Conservation (phyloP, 306 rosid genomes). For the Pterocarpus santalinus region DNA sequence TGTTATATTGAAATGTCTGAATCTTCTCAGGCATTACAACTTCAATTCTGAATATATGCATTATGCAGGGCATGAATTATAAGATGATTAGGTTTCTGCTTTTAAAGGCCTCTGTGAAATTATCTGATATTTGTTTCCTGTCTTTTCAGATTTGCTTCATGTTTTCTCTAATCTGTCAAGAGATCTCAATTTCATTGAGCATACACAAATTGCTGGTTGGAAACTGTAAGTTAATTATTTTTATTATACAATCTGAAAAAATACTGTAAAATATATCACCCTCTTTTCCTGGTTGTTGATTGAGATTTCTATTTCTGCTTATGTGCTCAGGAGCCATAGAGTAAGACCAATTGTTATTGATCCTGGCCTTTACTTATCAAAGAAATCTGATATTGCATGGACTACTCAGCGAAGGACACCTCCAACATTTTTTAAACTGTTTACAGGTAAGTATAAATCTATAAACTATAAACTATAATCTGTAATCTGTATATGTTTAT, state of each 20-base stretch:
- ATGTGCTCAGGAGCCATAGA: conserved; percentile 80
- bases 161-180: conserved; percentile 85
- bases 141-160: conserved; percentile 84
- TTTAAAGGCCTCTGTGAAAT: conserved; percentile 8
- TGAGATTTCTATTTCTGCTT: conserved; percentile 30
- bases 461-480: neutral
- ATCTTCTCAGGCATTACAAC: conserved; percentile 3
- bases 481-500: neutral
- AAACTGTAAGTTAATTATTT: conserved; percentile 75
- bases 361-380: conserved; percentile 62
- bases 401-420: conserved; percentile 89
- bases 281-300: conserved; percentile 1
- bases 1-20: conserved; percentile 17
- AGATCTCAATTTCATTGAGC: conserved; percentile 91
- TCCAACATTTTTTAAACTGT: conserved; percentile 75
- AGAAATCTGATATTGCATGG: conserved; percentile 80
- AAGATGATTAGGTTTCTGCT: conserved; percentile 13
- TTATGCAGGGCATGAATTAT: neutral
- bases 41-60: conserved; percentile 27
- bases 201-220: conserved; percentile 78
- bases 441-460: conserved; percentile 68
- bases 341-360: conserved; percentile 87
- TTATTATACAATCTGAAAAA: neutral
- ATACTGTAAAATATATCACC: neutral
- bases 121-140: conserved; percentile 43